Conservation (phyloP, 768 basidiomycete species). For the Lactarius indigo region DNA sequence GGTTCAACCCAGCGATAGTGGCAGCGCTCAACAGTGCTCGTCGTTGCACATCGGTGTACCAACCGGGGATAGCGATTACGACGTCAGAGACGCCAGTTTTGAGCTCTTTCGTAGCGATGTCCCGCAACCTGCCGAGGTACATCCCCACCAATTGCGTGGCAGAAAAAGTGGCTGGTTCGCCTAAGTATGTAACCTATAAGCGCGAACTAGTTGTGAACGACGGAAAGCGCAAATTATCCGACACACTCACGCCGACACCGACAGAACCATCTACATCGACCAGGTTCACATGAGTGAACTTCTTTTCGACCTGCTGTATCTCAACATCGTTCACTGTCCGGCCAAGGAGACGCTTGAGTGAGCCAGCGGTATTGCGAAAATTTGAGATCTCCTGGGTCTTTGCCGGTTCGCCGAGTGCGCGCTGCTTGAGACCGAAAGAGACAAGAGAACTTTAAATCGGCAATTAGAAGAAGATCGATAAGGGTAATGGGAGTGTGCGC, state of each 20-base stretch:
- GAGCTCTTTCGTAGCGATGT: conserved; percentile 81
- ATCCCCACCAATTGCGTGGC: conserved; percentile 89
- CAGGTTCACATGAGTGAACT: conserved; percentile 83
- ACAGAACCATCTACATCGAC: conserved; percentile 81
- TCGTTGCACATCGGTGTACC: conserved; percentile 94
- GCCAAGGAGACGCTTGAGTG: conserved; percentile 86
- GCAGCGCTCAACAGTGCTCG: conserved; percentile 89
- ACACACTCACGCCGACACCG: conserved; percentile 71
- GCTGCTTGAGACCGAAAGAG: conserved; percentile 89
- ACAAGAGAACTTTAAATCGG: conserved; percentile 71
- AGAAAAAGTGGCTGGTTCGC: conserved; percentile 74
- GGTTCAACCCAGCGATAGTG: conserved; percentile 81
- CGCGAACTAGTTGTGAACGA: conserved; percentile 20
- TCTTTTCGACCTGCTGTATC: conserved; percentile 79
- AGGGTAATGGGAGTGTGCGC: conserved; percentile 35
- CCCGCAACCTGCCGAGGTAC: conserved; percentile 88
- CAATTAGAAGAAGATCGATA: background rate
- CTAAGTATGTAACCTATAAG: conserved; percentile 79
- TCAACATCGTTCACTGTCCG: conserved; percentile 78
- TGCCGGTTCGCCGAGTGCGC: conserved; percentile 89
- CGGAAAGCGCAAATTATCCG: conserved; percentile 3
- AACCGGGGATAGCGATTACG: conserved; percentile 94
- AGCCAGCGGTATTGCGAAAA: conserved; percentile 96
- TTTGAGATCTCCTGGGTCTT: conserved; percentile 98
- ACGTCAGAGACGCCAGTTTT: conserved; percentile 85